Conservation (phyloP, 306 rosid species). For the Ochetophila trinervis region DNA sequence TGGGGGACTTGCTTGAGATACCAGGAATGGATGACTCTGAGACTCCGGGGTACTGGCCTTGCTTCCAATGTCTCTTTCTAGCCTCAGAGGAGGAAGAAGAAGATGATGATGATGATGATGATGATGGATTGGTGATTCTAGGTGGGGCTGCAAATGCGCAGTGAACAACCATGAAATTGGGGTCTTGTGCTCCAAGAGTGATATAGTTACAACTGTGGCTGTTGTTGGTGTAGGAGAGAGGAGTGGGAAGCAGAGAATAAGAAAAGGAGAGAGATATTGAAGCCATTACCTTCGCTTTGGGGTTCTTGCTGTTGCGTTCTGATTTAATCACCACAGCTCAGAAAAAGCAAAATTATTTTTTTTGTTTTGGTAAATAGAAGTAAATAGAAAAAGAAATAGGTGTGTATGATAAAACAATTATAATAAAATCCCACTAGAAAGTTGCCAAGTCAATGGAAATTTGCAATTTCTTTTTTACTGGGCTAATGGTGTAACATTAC, state of each 20-base stretch:
- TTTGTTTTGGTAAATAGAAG: too few relatives aligned
- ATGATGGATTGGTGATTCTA: constrained; percentile 9
- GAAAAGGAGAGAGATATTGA: constrained; percentile 55
- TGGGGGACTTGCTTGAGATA: constrained; percentile 42
- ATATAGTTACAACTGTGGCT: constrained; percentile 12
- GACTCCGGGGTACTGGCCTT: constrained; percentile 72
- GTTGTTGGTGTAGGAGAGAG: constrained; percentile 29
- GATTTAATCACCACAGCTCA: too few relatives aligned
- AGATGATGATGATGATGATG: constrained; percentile 12
- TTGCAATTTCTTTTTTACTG: too few relatives aligned
- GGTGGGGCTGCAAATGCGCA: constrained; percentile 54
- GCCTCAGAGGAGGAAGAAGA: constrained; percentile 35
- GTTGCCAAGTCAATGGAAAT: too few relatives aligned
- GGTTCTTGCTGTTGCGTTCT: too few relatives aligned
- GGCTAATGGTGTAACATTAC: too few relatives aligned
- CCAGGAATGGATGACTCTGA: constrained; percentile 39
- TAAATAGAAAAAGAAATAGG: too few relatives aligned
- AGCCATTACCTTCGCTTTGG: constrained; percentile 13
- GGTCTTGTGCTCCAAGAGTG: constrained; percentile 22
- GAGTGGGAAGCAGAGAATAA: constrained; percentile 52
- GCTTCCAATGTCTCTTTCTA: constrained; percentile 79
- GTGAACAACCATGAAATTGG: constrained; percentile 29
- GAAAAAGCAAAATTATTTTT: too few relatives aligned
- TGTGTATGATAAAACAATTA: too few relatives aligned
- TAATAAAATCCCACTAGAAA: too few relatives aligned